Base-by-base conservation (phyloP, 164 flowering plant genomes). In the Magnolia changhungtana region DNA sequence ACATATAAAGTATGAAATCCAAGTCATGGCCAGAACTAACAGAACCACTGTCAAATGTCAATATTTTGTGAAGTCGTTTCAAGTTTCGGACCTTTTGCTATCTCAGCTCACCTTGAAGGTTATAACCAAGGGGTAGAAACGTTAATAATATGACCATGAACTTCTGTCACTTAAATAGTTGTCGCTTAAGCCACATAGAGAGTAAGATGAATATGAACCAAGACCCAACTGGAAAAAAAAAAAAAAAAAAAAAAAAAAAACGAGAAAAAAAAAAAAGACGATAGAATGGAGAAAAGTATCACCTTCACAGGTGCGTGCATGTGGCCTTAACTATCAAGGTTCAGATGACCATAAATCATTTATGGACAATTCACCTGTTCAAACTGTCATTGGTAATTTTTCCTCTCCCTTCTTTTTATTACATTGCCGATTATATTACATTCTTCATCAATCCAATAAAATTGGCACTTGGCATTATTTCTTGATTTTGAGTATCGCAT, bases 161-260 rank as follows among this genome's bases (percentile, higher is more conserved):
- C 92, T 85, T 78, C 97, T 80, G 69, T 88, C 75, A 49, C 92
- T 92, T 82, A 91, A 82, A 83, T 94, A 94, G 74, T 89, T 79
- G 77, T 93, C 89, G 68, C 93, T 90, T 78, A 84, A 71, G 27
- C 91, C 83, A 75, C 96, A 96, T 68, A 91, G 79, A 50, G 98
- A 83, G 77, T 94, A 92, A 58, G 90, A 59, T 52, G 98, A 92
- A 81, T 94, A 92, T 69, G 98, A 90, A 79, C 89, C 83, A 70
- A 88, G 86, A 80, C 91, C 90, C 81, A 84, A 93, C 96, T 94
- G 85, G 71, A 50, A 13, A n/a, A 23, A n/a, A 10, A 55, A 16
- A 50, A 55, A 23, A 4, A 24, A 14, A 64, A 66, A 18, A 29
- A 23, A 19, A 23, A 24, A 76, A 11, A 64, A 80, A 59, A 13